Evolutionary conservation across 345 rosid genomes (phyloP).

Genomic region (Nephelium lappaceum): DNA sequence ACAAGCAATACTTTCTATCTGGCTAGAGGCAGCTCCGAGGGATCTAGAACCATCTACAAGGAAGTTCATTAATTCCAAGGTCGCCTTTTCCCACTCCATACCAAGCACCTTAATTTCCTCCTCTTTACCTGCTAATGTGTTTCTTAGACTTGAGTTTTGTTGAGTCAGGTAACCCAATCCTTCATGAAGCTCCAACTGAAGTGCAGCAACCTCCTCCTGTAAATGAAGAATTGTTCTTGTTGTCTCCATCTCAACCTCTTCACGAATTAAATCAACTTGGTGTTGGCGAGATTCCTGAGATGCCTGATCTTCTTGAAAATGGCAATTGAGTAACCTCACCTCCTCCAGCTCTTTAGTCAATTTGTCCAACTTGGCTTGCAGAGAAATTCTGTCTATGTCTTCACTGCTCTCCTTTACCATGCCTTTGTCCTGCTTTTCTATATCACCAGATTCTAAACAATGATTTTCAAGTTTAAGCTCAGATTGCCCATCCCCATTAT

Average conservation of each 20-base stretch:
- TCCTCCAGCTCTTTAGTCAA: conserved; percentile 59
- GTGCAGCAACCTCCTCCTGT: conserved; percentile 71
- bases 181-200: conserved; percentile 64
- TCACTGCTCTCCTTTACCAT: conserved; percentile 28
- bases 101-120: conserved; percentile 49
- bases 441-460: conserved; percentile 27
- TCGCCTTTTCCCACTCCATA: conserved; percentile 85
- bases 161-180: conserved; percentile 46
- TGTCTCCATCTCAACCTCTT: conserved; percentile 86
- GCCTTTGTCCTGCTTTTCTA: conserved; percentile 28
- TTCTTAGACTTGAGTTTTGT: conserved; percentile 60
- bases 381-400: conserved; percentile 32
- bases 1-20: conserved; percentile 60
- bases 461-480: conserved; percentile 29
- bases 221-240: conserved; percentile 74
- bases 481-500: conserved; percentile 38
- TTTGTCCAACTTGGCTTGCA: conserved; percentile 58
- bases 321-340: conserved; percentile 53
- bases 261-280: conserved; percentile 64
- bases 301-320: conserved; percentile 57
- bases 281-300: conserved; percentile 59
- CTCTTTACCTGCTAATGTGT: conserved; percentile 57
- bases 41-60: conserved; percentile 86
- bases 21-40: conserved; percentile 72
- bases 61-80: conserved; percentile 77